Evolutionary conservation across 2,329 filamentous ascomycete genomes (phyloP), one percentile per base, ranked within the genome.

Genomic region (Lachnellula cervina): DNA sequence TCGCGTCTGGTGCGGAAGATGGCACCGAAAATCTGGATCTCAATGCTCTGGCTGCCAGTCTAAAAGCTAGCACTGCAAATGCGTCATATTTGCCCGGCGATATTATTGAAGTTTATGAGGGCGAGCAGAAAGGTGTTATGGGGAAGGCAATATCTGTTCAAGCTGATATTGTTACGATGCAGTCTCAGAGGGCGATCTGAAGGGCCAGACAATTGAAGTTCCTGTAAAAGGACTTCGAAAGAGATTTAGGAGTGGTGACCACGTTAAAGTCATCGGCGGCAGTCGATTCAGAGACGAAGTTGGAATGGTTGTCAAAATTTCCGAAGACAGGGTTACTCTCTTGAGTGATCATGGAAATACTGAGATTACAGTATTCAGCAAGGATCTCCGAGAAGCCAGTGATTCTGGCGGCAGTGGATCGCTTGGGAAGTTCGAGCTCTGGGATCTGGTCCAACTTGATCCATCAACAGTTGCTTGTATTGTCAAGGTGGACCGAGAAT

Each of bases 361-460:
- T 51, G 94, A 99, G 70, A 91, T 99, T 64, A 97, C 92, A 0
- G 94, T 99, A 35, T 99, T 99, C 70, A 97, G 93, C 76, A 97
- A 96, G 71, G 94, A 99, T 74, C 76, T 99, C 58, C 84, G 95
- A 63, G 90, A 96, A 72, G 94, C 94, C 28, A 90, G 90, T 54
- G 94, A 97, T 69, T 90, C 91, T 64, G 92, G 91, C 60, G 91
- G 90, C 16, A 86, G 92, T 67, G 88, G 90, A 28, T 84, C 85
- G 34, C 76, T 93, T n/a, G 90, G 90, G 11, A 89, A 95, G 72
- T 97, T 89, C 71, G 88, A 92, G 64, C 84, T 99, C 35, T 90
- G 95, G 65, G 94, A 99, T 70, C 80, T 99, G 25, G 90, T 99
- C 14, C 92, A 97, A 73, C 82, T 99, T 59, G 93, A 97, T 71